Percentiles rank a stretch among this genome's conserved stretches.
phyloP scores from a whole-genome alignment of 2,329 filamentous ascomycete species.

The Hymenoscyphus repandus region DNA sequence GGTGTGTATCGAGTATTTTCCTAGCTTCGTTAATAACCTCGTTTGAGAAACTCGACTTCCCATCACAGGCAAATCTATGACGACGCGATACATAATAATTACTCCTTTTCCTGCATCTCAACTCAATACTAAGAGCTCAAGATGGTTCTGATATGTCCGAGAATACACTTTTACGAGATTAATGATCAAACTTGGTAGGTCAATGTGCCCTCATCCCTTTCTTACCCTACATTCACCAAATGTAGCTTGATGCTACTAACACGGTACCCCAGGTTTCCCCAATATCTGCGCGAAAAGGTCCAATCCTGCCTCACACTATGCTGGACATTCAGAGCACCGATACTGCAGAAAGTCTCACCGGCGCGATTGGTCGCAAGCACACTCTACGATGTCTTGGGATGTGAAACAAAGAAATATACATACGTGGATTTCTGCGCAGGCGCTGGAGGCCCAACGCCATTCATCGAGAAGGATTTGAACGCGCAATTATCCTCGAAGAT shows the following conservation, averaged over 20 bases:
- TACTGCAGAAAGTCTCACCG: slow-evolving; percentile 52
- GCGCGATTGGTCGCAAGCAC: slow-evolving; percentile 55
- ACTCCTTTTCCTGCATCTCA: background rate
- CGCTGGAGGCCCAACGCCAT: slow-evolving; percentile 64
- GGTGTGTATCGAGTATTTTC: slow-evolving; percentile 1
- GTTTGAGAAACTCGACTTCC: slow-evolving; percentile 11
- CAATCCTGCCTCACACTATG: slow-evolving; percentile 59
- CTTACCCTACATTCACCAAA: background rate
- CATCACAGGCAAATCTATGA: background rate
- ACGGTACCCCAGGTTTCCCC: slow-evolving; percentile 50
- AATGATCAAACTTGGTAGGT: slow-evolving; percentile 60
- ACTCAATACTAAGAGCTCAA: slow-evolving; percentile 3
- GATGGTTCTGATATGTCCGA: slow-evolving; percentile 48
- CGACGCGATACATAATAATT: background rate
- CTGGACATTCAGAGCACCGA: slow-evolving; percentile 56
- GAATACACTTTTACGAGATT: slow-evolving; percentile 62
- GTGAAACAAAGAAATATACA: slow-evolving; percentile 46
- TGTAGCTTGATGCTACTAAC: slow-evolving; percentile 8
- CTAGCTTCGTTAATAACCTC: slow-evolving; percentile 11
- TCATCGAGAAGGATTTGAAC: slow-evolving; percentile 57
- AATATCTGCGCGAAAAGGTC: slow-evolving; percentile 57
- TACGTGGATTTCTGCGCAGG: slow-evolving; percentile 75
- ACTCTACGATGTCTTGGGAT: slow-evolving; percentile 46
- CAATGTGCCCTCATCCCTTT: background rate
- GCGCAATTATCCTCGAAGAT: slow-evolving; percentile 29